These are phyloP conservation scores for Xylaria grammica DNA, from an alignment of 495 filamentous ascomycete genomes.

Conservation along the genomic window DNA sequence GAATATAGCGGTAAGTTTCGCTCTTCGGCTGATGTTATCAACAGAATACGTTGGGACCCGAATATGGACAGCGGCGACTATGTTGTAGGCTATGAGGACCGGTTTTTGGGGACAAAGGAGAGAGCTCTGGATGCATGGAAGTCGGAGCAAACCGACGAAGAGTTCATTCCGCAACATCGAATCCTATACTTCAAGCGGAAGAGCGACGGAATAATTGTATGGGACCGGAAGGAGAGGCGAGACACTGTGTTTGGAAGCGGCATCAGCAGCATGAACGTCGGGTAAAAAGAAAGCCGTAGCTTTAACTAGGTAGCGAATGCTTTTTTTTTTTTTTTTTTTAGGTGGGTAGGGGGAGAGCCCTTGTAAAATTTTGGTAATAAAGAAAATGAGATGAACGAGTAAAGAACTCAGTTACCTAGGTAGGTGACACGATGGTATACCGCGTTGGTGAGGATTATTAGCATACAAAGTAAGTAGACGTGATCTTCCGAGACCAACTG, in stretches of 20 bases:
- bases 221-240: slow-evolving; percentile 56
- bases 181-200: slow-evolving; percentile 72
- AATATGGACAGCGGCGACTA: slow-evolving; percentile 65
- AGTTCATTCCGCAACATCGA: slow-evolving; percentile 84
- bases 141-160: slow-evolving; percentile 77
- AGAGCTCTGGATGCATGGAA: slow-evolving; percentile 70
- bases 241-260: slow-evolving; percentile 53
- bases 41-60: slow-evolving; percentile 74
- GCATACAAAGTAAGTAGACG: not conserved
- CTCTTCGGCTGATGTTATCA: slow-evolving; percentile 67
- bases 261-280: slow-evolving; percentile 21
- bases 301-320: not conserved
- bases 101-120: slow-evolving; percentile 71
- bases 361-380: not conserved
- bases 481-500: not conserved
- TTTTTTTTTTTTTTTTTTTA: too few species aligned
- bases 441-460: not conserved
- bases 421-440: not conserved
- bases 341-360: too few species aligned
- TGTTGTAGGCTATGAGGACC: slow-evolving; percentile 76
- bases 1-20: slow-evolving; percentile 43
- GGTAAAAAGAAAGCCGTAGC: not conserved
- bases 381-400: not conserved
- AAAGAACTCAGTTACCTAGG: too few species aligned
- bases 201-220: slow-evolving; percentile 63